These are phyloP conservation scores for Candida easanensis DNA, from an alignment of 805 yeast species.

Conservation along the genomic window DNA sequence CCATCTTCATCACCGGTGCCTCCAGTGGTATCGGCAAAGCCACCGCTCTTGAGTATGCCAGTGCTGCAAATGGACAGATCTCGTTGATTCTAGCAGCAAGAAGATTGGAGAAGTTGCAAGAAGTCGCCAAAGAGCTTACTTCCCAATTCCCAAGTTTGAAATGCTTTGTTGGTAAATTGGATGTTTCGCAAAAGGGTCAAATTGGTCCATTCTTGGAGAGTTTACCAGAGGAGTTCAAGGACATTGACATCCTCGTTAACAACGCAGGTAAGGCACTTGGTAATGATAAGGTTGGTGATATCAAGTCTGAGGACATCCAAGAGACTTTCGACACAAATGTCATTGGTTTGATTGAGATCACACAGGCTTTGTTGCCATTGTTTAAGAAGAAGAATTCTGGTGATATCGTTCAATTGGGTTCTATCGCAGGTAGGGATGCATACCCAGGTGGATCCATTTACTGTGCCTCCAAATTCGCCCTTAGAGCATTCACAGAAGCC, in stretches of 20 bases:
- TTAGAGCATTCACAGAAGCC: constrained; percentile 67
- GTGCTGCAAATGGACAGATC: constrained; percentile 65
- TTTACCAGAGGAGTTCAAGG: constrained; percentile 59
- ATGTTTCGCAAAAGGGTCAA: constrained; percentile 52
- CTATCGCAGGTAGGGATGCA: constrained; percentile 77
- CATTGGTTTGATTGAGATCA: constrained; percentile 75
- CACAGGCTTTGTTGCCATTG: constrained; percentile 73
- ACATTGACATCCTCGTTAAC: constrained; percentile 65
- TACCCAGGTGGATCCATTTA: constrained; percentile 79
- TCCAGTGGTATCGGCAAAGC: constrained; percentile 94
- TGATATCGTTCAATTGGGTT: constrained; percentile 72
- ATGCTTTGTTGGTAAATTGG: constrained; percentile 48
- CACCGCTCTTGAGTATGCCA: constrained; percentile 84
- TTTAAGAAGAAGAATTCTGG: constrained; percentile 70
- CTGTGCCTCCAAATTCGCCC: constrained; percentile 73
- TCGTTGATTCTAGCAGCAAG: constrained; percentile 78
- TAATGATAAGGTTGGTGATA: constrained; percentile 67
- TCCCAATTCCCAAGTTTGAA: constrained; percentile 44
- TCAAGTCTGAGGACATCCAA: constrained; percentile 59
- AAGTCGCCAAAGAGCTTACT: constrained; percentile 45
- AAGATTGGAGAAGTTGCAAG: constrained; percentile 59
- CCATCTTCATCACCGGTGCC: constrained; percentile 90
- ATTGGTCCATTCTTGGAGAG: constrained; percentile 48
- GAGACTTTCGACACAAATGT: constrained; percentile 87
- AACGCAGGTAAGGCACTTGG: constrained; percentile 86